Evolutionary conservation across 2,329 filamentous ascomycete species (phyloP), one percentile per base, ranked within the genome.

Genomic region (Cercospora sp.): DNA sequence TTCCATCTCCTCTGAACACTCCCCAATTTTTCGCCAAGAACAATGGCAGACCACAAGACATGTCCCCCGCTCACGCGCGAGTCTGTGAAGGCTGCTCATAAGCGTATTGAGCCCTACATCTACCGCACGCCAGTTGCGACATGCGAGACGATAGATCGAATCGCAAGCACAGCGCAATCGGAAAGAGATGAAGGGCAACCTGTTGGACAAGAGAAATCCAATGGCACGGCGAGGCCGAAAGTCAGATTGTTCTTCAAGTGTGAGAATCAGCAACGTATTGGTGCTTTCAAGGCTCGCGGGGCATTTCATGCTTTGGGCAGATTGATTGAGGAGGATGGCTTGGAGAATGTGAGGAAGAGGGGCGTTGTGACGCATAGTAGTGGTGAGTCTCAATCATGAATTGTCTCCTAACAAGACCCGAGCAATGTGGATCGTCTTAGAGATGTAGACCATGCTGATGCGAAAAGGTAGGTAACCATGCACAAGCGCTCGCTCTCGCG

Each of bases 331-430:
- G 87, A 87, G 71, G 85, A 84, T 13, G 76, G 76, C 2, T 86
- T 90, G 75, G 84, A 89, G 32, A 86, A 87, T 71, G 85, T 84
- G 8, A 66, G 76, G 43, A 82, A 82, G 75, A 88, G 84, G 77
- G 94, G 94, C 0, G 93, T 97, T 7, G 89, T 93, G 10, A 97
- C 94, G 73, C 94, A 97, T 82, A 95, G 91, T 78, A 93, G 90
- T 77, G 93, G 93, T 94, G 81, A 61, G 74, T 30, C 2, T 8
- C 28, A 30, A 30, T 30, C 8, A 7, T 30, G 7, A 30, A 8
- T 30, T 8, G 7, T 30, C 8, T 8, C 7, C 28, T 30, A 2
- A 8, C 6, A 8, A 30, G 28, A 30, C 28, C 8, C 7, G 28
- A 30, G 28, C 28, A 30, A 30, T 30, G 7, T 30, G 28, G 7